Base-by-base conservation (phyloP, 495 filamentous ascomycete genomes). In the Geopyxis carbonaria region DNA sequence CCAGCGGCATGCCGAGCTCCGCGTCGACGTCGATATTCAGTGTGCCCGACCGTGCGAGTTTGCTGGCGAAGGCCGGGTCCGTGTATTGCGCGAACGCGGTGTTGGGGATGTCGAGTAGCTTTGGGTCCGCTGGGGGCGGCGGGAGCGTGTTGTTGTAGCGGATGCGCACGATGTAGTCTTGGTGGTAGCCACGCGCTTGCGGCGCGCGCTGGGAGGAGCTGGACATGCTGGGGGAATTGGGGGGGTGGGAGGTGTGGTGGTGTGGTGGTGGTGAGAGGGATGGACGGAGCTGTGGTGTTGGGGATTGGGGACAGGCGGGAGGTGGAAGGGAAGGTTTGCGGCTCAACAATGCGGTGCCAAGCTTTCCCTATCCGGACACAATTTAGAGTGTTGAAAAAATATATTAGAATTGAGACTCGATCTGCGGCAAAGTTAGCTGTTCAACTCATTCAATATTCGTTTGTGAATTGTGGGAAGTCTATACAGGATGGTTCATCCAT, bases 1-100 rank as follows among this genome's bases (percentile, higher is more conserved):
- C 87, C 57, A 97, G 73, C 27, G 82, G 83, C 87, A 97, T 94
- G 24, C 91, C 89, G 42, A 93, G 72, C 64, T 95, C 91, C 14
- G 85, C 86, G 72, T 97, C 91, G 15, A 85, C 84, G 59, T 95
- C 89, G 37, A 97, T 85, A 45, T 92, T 93, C 3, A 91, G 63
- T n/a, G 85, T 75, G 61, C 95, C 86, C 45, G 91, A 82, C 46
- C 85, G 68, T 1, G 81, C 81, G 43, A 97, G 60, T 36, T 81
- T 76, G 22, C 84, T 86, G 18, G 83, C 80, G 62, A 92, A 95
- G 2, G 70, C 74, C 1, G 87, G 78, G 7, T 75, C 77, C 10
- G 87, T 85, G 58, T 93, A 95, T 50, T 84, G 76, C 6, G 76
- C 66, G 14, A 94, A 68, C 10, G 91, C 91, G 39, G 79, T 80